These are phyloP conservation scores for Adansonia madagascariensis DNA, from an alignment of 441 rosid species.

Conservation along the genomic window DNA sequence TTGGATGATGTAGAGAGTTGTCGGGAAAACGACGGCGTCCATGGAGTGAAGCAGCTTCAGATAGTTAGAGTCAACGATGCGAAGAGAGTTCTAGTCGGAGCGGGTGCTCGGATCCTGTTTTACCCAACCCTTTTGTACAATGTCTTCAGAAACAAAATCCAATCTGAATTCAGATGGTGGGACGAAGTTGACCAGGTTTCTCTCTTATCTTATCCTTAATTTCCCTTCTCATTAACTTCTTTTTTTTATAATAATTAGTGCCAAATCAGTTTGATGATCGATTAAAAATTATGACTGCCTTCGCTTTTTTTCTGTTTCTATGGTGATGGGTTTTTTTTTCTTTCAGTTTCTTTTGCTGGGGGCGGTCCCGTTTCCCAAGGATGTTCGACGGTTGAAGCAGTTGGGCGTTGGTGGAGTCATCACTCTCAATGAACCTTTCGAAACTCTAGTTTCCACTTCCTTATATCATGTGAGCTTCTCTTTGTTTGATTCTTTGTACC, in stretches of 20 bases:
- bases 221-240: background rate
- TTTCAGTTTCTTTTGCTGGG: constrained; percentile 68
- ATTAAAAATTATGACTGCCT: background rate
- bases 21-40: constrained; percentile 25
- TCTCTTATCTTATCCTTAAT: background rate
- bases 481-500: too few relatives aligned
- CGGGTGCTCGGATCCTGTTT: constrained; percentile 77
- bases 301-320: background rate
- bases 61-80: constrained; percentile 32
- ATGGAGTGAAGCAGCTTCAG: too few relatives aligned
- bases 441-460: constrained; percentile 73
- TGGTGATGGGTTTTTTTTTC: background rate
- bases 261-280: background rate
- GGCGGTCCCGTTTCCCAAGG: constrained; percentile 86
- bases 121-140: constrained; percentile 75
- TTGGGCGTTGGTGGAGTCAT: constrained; percentile 78
- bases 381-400: constrained; percentile 67
- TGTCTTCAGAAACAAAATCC: constrained; percentile 71
- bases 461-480: constrained; percentile 54
- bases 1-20: constrained; percentile 43
- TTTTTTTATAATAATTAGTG: background rate
- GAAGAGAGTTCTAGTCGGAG: constrained; percentile 67
- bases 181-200: constrained; percentile 74
- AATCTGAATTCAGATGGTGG: constrained; percentile 82
- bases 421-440: constrained; percentile 82